A percentile compares a stretch with the other conserved stretches of the same genome.
Evolutionary conservation across 805 yeast genomes (phyloP).

Genomic region (Ascoidea rubescens): DNA sequence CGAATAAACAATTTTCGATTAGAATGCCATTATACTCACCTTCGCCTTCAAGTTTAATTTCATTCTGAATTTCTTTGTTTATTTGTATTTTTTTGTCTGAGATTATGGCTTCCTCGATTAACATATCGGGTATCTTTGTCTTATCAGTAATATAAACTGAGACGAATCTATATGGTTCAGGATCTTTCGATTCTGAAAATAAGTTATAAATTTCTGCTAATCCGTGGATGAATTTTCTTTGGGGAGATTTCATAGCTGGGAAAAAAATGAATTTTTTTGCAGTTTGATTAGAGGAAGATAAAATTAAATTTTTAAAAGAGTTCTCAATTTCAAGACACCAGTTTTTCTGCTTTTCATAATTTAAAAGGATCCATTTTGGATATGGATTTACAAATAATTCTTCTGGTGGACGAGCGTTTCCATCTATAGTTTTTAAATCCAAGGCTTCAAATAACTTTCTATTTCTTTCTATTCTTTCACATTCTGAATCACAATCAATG

Average conservation of each 20-base stretch:
- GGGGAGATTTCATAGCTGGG: constrained; percentile 58
- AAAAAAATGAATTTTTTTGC: constrained; percentile 37
- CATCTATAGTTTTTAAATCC: constrained; percentile 15
- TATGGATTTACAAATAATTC: constrained; percentile 20
- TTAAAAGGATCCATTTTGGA: constrained; percentile 29
- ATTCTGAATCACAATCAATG: constrained; percentile 57
- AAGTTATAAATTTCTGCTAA: constrained; percentile 45
- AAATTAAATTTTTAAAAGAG: constrained; percentile 34
- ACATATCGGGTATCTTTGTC: constrained; percentile 26
- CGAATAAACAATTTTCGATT: constrained; percentile 15
- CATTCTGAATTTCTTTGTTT: constrained; percentile 12
- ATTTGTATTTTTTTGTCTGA: constrained; percentile 20
- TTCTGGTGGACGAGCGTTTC: constrained; percentile 16
- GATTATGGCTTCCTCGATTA: constrained; percentile 30
- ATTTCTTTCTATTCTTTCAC: constrained; percentile 49
- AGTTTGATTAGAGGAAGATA: constrained; percentile 14
- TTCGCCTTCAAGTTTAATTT: constrained; percentile 10
- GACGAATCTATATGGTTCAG: constrained; percentile 68
- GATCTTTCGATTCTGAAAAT: constrained; percentile 64
- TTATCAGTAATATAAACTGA: constrained; percentile 29
- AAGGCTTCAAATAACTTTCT: constrained; percentile 52
- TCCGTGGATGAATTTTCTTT: constrained; percentile 58
- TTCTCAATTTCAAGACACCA: constrained; percentile 63
- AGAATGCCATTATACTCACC: constrained; percentile 5
- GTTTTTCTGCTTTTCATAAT: constrained; percentile 37